Conservation (phyloP, 2,329 filamentous ascomycete species). For the Neopestalotiopsis sp. region DNA sequence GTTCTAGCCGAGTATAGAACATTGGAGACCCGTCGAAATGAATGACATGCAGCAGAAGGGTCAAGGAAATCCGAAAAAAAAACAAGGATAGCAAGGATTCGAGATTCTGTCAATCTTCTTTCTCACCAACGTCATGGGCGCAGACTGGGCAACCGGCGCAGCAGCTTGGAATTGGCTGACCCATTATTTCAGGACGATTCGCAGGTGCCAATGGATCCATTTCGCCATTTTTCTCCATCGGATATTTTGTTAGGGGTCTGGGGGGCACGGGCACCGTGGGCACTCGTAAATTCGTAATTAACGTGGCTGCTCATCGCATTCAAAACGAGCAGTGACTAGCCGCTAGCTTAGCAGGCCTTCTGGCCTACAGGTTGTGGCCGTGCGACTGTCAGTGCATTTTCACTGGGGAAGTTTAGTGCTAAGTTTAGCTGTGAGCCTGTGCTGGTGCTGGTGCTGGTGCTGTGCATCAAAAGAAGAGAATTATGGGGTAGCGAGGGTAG, state of each 20-base stretch:
- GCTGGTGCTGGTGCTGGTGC: too few relatives aligned
- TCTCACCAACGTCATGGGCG: not conserved
- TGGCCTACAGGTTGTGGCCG: not conserved
- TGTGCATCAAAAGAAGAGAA: too few relatives aligned
- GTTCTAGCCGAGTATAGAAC: not conserved
- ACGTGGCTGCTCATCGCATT: constrained; percentile 2
- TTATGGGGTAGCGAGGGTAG: too few relatives aligned
- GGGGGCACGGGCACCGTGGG: not conserved
- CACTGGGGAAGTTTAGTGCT: not conserved
- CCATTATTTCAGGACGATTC: not conserved
- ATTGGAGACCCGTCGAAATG: not conserved
- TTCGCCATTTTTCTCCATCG: not conserved
- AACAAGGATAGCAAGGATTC: not conserved
- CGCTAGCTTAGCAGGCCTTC: not conserved
- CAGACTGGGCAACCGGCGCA: not conserved
- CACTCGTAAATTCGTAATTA: not conserved
- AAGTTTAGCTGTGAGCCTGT: not conserved
- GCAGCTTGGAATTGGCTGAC: not conserved
- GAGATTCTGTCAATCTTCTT: not conserved
- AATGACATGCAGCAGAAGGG: not conserved
- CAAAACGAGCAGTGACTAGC: not conserved
- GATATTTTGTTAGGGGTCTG: not conserved
- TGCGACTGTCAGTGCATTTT: not conserved
- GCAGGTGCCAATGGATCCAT: not conserved
- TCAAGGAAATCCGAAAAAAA: not conserved